Base-by-base conservation (phyloP, 495 filamentous ascomycete genomes). In the Schizothecium vesticola region DNA sequence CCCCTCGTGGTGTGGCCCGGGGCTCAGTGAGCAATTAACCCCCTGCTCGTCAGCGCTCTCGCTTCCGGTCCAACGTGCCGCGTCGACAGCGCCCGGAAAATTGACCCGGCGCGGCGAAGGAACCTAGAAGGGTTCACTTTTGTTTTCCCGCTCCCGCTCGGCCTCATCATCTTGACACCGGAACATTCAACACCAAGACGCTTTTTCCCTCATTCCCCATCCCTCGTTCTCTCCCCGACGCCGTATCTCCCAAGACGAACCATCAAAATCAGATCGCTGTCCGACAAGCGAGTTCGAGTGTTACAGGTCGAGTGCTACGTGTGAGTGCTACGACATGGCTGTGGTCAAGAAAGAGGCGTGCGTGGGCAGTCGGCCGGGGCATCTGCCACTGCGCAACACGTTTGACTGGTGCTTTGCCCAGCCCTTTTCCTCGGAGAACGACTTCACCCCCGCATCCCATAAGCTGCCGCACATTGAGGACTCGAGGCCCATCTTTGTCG, bases 391-490 rank as follows among this genome's bases (percentile, higher is more conserved):
- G 23, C 31, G 23, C 55, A 75, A 72, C 60, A 67, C 64, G 9
- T 77, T 77, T 61, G 66, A 70, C 23, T 78, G 70, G 21, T 55
- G 61, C 61, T 73, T 78, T 63, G 72, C 73, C 69, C 73, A 77
- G 57, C 76, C 76, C 4, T 78, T 77, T 55, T 22, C 65, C 12
- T 57, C 60, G 19, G 58, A 67, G 43, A 71, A 58, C 61, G 69
- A 69, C 43, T 77, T 71, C 59, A 70, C 67, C 0, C 75, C 74
- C 26, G 28, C 67, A 7, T 31, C 61, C 2, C 74, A 75, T n/a
- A 24, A n/a, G 1, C 57, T 78, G 55, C 61, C 70, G 33, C 68
- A 31, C 63, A 70, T 75, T 25, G 70, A 75, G 26, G 58, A 69
- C 16, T 61, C 60, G 25, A 25, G 73, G 58, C 71, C 68, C 22